phyloP scores from a whole-genome alignment of 495 filamentous ascomycete species.

The Xylaria longipes region DNA sequence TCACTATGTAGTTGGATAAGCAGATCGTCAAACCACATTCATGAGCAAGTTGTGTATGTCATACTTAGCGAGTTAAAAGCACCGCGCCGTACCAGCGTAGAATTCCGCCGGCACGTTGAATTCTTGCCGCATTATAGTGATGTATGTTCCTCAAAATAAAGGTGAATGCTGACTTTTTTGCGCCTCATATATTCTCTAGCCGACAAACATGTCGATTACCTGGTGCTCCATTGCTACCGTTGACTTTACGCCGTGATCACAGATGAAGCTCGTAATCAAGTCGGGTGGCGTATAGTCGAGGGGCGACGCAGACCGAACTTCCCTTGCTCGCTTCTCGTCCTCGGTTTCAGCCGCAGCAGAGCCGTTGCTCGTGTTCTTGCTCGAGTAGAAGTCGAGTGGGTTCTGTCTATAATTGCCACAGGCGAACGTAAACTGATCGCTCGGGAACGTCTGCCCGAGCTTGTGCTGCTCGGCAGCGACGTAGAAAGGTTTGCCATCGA shows the following conservation, averaged over 20 bases:
- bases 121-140: background rate
- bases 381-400: conserved; percentile 36
- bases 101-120: background rate
- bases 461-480: conserved; percentile 96
- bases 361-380: conserved; percentile 35
- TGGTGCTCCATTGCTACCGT: conserved; percentile 41
- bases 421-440: conserved; percentile 78
- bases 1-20: conserved; percentile 23
- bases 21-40: conserved; percentile 15
- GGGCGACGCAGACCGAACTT: conserved; percentile 42
- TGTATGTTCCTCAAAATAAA: background rate
- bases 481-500: conserved; percentile 80
- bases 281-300: conserved; percentile 92
- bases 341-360: conserved; percentile 58
- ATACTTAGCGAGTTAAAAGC: conserved; percentile 11
- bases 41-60: background rate
- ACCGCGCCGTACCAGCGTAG: background rate
- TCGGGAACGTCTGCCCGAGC: conserved; percentile 77
- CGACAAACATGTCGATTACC: conserved; percentile 40
- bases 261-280: conserved; percentile 66
- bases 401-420: conserved; percentile 32
- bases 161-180: background rate
- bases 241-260: conserved; percentile 52
- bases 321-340: conserved; percentile 36
- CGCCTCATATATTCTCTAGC: conserved; percentile 4